These are phyloP conservation scores for Gilbertella persicaria DNA, from an alignment of 371 early-diverging fungal genomes.

Conservation along the genomic window DNA sequence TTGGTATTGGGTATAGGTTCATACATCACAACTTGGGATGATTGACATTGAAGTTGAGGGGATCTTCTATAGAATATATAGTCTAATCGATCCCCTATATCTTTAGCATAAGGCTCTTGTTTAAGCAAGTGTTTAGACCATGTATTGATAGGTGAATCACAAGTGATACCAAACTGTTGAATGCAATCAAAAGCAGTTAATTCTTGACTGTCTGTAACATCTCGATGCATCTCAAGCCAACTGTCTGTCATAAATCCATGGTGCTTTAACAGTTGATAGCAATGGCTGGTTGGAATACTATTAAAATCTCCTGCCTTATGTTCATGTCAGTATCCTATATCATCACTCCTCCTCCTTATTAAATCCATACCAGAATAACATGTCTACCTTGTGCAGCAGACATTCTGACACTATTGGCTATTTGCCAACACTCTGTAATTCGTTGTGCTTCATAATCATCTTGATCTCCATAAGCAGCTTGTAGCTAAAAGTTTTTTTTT, in stretches of 20 bases:
- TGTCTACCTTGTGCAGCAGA: slow-evolving; percentile 54
- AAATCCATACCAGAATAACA: slow-evolving; percentile 61
- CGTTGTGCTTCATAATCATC: slow-evolving; percentile 57
- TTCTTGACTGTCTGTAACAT: slow-evolving; percentile 7
- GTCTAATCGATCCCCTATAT: slow-evolving; percentile 59
- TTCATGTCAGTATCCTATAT: too few relatives aligned
- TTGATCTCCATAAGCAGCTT: slow-evolving; percentile 53
- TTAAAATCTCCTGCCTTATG: slow-evolving; percentile 67
- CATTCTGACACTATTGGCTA: slow-evolving; percentile 42
- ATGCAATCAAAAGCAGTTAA: slow-evolving; percentile 30
- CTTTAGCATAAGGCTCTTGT: slow-evolving; percentile 29
- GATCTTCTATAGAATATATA: slow-evolving; percentile 56
- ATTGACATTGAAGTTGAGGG: slow-evolving; percentile 40
- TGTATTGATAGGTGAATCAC: slow-evolving; percentile 57
- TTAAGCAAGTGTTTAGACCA: slow-evolving; percentile 46
- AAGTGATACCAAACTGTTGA: slow-evolving; percentile 52
- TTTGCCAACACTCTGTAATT: slow-evolving; percentile 64
- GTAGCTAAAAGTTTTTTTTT: slow-evolving; percentile 50
- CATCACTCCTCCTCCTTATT: too few relatives aligned
- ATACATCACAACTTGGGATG: slow-evolving; percentile 45
- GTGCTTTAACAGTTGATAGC: slow-evolving; percentile 41
- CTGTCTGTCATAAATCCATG: slow-evolving; percentile 59
- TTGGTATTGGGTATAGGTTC: slow-evolving; percentile 41
- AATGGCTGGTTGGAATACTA: slow-evolving; percentile 51
- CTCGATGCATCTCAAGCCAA: slow-evolving; percentile 50